A percentile compares a stretch with the other conserved stretches of the same genome.
Evolutionary conservation across 306 rosid genomes (phyloP).

Genomic region (Glycine tomentella): DNA sequence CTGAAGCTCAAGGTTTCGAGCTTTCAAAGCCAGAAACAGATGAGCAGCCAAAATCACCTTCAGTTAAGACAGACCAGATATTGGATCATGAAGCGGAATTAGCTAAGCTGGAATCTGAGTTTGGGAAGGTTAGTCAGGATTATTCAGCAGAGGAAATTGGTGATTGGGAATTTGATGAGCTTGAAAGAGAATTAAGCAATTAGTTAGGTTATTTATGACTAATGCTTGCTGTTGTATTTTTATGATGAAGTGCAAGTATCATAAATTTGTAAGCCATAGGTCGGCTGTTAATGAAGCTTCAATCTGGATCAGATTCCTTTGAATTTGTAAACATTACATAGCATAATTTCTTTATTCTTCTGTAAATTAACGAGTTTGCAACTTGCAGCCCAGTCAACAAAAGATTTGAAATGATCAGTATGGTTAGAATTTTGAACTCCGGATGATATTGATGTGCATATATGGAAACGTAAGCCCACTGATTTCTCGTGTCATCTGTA

Average conservation of each 20-base stretch:
- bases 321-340: constrained; percentile 53
- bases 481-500: neutral
- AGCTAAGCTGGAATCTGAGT: constrained; percentile 89
- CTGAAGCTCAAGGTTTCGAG: constrained; percentile 43
- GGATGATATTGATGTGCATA: neutral
- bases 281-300: constrained; percentile 45
- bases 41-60: constrained; percentile 52
- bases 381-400: constrained; percentile 47
- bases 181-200: constrained; percentile 81
- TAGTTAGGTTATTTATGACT: constrained; percentile 43
- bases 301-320: constrained; percentile 46
- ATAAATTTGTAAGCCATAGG: constrained; percentile 46
- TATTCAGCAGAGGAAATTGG: constrained; percentile 82
- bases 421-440: constrained; percentile 48
- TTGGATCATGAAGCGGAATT: constrained; percentile 81
- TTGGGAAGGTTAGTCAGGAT: constrained; percentile 82
- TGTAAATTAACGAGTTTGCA: constrained; percentile 62
- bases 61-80: constrained; percentile 55
- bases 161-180: constrained; percentile 98
- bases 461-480: constrained; percentile 9
- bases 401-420: constrained; percentile 45
- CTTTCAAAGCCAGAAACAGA: constrained; percentile 49
- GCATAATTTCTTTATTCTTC: constrained; percentile 64
- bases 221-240: constrained; percentile 51
- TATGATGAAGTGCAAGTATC: constrained; percentile 46